Percentiles rank a stretch among this genome's conserved stretches.
Evolutionary conservation across 768 basidiomycete genomes (phyloP).

Genomic region (Xerocomellus dryophilus): DNA sequence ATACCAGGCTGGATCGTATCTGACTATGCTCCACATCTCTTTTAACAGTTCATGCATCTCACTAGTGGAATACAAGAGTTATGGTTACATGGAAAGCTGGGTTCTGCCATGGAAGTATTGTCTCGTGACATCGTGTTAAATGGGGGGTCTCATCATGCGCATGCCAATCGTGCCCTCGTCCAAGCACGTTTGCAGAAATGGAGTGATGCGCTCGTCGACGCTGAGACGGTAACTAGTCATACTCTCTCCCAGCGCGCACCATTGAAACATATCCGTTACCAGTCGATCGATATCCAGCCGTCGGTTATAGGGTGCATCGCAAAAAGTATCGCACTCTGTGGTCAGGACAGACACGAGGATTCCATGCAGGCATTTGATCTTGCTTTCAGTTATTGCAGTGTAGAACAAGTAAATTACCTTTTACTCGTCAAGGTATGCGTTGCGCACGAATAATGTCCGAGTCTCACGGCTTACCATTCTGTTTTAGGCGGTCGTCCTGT

Average conservation of each 20-base stretch:
- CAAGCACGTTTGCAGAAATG: slow-evolving; percentile 6
- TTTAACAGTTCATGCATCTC: slow-evolving; percentile 13
- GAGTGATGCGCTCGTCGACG: slow-evolving; percentile 5
- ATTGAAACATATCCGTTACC: neutral
- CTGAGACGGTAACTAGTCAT: slow-evolving; percentile 9
- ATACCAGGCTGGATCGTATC: neutral
- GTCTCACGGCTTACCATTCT: neutral
- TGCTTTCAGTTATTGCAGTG: slow-evolving; percentile 3
- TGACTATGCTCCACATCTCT: neutral
- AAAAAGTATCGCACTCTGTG: slow-evolving; percentile 11
- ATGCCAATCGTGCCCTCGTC: slow-evolving; percentile 12
- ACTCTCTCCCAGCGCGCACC: neutral
- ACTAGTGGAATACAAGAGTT: neutral
- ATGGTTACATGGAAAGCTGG: slow-evolving; percentile 7
- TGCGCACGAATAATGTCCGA: no score
- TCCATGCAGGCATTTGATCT: slow-evolving; percentile 19
- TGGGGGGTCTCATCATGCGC: neutral
- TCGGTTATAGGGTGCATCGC: slow-evolving; percentile 18
- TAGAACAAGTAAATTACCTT: slow-evolving; percentile 8
- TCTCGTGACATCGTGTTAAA: slow-evolving; percentile 9
- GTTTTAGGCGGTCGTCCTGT: slow-evolving; percentile 11
- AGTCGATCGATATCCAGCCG: slow-evolving; percentile 10
- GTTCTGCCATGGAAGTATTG: slow-evolving; percentile 1
- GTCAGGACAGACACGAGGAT: slow-evolving; percentile 11
- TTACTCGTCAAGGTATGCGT: slow-evolving; percentile 16